Evolutionary conservation across 2,329 filamentous ascomycete genomes (phyloP), one percentile per base, ranked within the genome.

Genomic region (Penicillium sp.): DNA sequence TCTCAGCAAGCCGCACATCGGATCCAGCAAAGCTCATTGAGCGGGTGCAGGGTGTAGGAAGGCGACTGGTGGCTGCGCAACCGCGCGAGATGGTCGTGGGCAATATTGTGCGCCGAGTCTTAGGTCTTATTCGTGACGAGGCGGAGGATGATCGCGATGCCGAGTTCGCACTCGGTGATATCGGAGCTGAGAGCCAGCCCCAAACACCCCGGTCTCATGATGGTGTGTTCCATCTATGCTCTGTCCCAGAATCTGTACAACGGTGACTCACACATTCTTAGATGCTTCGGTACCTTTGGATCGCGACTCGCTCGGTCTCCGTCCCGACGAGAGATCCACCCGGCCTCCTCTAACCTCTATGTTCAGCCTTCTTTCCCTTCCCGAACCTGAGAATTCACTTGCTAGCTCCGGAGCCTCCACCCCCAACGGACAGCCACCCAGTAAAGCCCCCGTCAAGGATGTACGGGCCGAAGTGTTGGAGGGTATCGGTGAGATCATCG

Each of bases 401-500:
- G 67, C 70, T 16, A 62, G 69, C 55, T 68, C 67, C 22, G 64
- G 60, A 52, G 64, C 64, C 34, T 61, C 61, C 47, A 71, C 63
- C 31, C 68, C 63, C 56, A 70, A 61, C 18, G 69, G 68, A 11
- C 61, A 62, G 41, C 35, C 64, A 3, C 59, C 63, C 14, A 62
- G 63, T 7, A 62, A 67, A 25, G 53, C 56, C 8, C 62, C 56
- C 25, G 62, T 48, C 46, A 80, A 87, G 52, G 87, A 95, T 55
- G 77, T 97, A 50, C 87, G 90, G 53, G 89, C 89, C 12, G 93
- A 97, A 70, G 87, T 97, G 22, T 85, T 96, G 57, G 88, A 93
- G 61, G 93, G 91, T 35, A 96, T 99, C 62, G 85, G 89, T 62
- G 93, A 99, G 69, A 90, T 99, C 52, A 88, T 95, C 69, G 93